These are phyloP conservation scores for Thermoascus crustaceus DNA, from an alignment of 2,329 filamentous ascomycete species.

Conservation along the genomic window DNA sequence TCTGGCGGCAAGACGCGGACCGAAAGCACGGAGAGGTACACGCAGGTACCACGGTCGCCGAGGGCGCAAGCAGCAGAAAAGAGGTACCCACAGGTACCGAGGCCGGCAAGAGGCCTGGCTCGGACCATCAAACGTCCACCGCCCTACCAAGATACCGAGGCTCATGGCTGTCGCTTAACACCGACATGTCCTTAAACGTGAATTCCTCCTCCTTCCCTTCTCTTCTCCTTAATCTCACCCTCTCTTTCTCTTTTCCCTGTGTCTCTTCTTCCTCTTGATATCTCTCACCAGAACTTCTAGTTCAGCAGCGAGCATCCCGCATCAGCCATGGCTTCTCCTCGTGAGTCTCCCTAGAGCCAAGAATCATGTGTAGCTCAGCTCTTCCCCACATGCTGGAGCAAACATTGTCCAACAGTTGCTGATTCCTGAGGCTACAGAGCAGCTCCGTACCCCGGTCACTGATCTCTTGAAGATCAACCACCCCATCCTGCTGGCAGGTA, in stretches of 20 bases:
- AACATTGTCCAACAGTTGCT: background rate
- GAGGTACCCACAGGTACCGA: background rate
- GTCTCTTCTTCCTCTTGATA: too few relatives aligned
- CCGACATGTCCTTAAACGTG: constrained; percentile 9
- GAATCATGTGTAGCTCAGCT: background rate
- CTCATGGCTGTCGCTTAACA: background rate
- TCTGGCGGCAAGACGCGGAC: too few relatives aligned
- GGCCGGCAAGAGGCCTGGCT: too few relatives aligned
- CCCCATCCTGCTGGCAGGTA: constrained; percentile 88
- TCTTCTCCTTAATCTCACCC: constrained; percentile 4
- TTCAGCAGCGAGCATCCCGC: background rate
- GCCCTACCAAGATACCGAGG: background rate
- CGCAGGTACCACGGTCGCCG: too few relatives aligned
- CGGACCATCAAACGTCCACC: too few relatives aligned
- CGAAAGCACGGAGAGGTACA: too few relatives aligned
- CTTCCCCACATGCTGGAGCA: constrained; percentile 15
- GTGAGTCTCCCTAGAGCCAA: constrained; percentile 45
- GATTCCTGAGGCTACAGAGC: constrained; percentile 46
- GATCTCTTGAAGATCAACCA: constrained; percentile 98
- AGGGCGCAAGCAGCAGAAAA: background rate
- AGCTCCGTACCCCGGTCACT: constrained; percentile 84
- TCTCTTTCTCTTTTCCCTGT: background rate
- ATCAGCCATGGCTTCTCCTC: constrained; percentile 64
- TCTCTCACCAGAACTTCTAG: too few relatives aligned
- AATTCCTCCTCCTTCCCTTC: constrained; percentile 10